Percentiles rank a stretch among this genome's conserved stretches.
These are phyloP conservation scores for Tuctoria greenei DNA, from an alignment of 176 grass and related monocot genomes.

Conservation along the genomic window DNA sequence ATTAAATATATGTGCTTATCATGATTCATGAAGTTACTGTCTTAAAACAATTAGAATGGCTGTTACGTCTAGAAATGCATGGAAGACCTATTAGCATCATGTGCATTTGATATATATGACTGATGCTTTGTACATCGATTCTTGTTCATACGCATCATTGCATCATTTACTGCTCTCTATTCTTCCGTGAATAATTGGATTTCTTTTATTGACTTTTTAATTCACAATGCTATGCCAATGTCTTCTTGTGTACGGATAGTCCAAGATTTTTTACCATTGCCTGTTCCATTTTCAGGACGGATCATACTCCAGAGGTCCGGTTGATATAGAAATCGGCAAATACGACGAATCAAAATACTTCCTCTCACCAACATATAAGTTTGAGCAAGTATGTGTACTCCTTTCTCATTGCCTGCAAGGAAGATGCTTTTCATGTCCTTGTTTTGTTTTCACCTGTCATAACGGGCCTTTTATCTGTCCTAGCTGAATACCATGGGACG, in stretches of 20 bases:
- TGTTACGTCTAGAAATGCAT: not conserved
- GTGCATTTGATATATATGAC: not conserved
- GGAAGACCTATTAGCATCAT: not conserved
- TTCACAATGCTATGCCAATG: not conserved
- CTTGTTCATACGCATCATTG: not conserved
- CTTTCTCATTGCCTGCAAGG: not conserved
- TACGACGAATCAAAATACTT: constrained; percentile 90
- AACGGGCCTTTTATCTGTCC: constrained; percentile 1
- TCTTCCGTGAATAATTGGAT: not conserved
- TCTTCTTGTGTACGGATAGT: constrained; percentile 28
- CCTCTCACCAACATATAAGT: constrained; percentile 83
- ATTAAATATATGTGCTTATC: not conserved
- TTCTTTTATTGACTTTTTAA: not conserved
- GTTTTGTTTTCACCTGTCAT: not conserved
- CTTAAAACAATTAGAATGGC: constrained; percentile 6
- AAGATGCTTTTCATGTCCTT: no score
- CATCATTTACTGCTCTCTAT: constrained; percentile 6
- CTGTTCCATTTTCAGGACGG: constrained; percentile 72
- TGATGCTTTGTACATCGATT: constrained; percentile 13
- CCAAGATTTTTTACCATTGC: not conserved
- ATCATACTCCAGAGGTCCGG: constrained; percentile 92
- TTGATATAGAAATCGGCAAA: constrained; percentile 71
- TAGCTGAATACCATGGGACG: not conserved
- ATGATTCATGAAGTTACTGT: constrained; percentile 19
- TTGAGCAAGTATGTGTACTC: constrained; percentile 86